Conservation (phyloP, 345 rosid genomes). For the Punica granatum region DNA sequence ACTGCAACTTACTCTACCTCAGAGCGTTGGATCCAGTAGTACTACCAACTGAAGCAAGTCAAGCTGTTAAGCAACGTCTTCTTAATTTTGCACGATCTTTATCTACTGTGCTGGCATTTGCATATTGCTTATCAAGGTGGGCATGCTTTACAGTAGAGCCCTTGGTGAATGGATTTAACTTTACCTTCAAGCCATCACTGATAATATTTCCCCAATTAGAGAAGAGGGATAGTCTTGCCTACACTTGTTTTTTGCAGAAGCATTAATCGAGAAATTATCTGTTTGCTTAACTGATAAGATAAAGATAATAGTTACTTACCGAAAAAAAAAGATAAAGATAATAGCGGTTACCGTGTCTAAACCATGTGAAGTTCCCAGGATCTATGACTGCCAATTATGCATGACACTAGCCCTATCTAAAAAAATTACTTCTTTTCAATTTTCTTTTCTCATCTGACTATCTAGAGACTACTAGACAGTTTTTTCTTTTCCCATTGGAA, state of each 20-base stretch:
- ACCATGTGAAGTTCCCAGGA: background rate
- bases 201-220: background rate
- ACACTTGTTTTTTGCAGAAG: background rate
- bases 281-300: background rate
- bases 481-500: background rate
- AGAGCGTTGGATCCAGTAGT: slow-evolving; percentile 77
- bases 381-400: background rate
- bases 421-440: background rate
- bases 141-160: slow-evolving; percentile 10
- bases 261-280: background rate
- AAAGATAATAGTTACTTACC: too few species aligned
- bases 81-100: slow-evolving; percentile 61
- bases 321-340: too few species aligned
- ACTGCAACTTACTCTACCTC: slow-evolving; percentile 16
- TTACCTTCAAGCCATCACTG: background rate
- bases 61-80: slow-evolving; percentile 76
- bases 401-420: background rate
- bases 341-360: background rate
- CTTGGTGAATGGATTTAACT: background rate
- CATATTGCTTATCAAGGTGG: slow-evolving; percentile 82
- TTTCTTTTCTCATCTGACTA: background rate
- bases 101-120: slow-evolving; percentile 77
- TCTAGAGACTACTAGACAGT: background rate
- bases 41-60: slow-evolving; percentile 71
- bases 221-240: background rate